phyloP scores from a whole-genome alignment of 306 rosid genomes.

The Sechiopsis laciniata region DNA sequence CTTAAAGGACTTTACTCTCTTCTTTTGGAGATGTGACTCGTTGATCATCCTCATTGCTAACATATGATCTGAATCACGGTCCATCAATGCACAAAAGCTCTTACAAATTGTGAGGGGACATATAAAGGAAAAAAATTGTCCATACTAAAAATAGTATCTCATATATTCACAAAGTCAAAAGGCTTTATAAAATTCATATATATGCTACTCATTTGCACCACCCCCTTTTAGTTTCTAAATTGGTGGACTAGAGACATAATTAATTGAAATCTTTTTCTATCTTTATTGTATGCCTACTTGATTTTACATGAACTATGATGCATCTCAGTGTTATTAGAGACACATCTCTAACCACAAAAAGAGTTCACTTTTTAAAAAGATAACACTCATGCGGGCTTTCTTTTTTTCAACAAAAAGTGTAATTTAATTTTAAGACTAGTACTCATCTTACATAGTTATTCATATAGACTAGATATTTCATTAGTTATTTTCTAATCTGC shows the following conservation, averaged over 20 bases:
- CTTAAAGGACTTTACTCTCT: slow-evolving; percentile 62
- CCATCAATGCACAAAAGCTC: background rate
- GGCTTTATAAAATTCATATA: background rate
- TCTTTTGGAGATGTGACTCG: slow-evolving; percentile 57
- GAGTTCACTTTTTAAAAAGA: background rate
- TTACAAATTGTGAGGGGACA: background rate
- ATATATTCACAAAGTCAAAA: background rate
- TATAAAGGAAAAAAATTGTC: background rate
- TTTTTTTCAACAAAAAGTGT: background rate
- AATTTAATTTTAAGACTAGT: background rate
- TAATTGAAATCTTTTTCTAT: background rate
- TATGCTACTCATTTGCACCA: background rate
- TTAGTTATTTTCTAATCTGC: too few relatives aligned
- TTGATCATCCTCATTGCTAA: slow-evolving; percentile 96
- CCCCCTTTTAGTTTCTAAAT: background rate
- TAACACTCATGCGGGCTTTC: background rate
- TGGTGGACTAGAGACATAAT: background rate
- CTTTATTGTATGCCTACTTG: background rate
- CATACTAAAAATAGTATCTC: background rate
- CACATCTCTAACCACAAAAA: background rate
- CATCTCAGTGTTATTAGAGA: background rate
- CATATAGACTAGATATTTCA: too few relatives aligned
- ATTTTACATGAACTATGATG: background rate
- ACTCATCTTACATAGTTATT: background rate
- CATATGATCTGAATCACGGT: slow-evolving; percentile 72